A percentile compares a stretch with the other conserved stretches of the same genome.
These are phyloP conservation scores for Leishmania mexicana DNA, from an alignment of 208 protist genomes.

Conservation along the genomic window DNA sequence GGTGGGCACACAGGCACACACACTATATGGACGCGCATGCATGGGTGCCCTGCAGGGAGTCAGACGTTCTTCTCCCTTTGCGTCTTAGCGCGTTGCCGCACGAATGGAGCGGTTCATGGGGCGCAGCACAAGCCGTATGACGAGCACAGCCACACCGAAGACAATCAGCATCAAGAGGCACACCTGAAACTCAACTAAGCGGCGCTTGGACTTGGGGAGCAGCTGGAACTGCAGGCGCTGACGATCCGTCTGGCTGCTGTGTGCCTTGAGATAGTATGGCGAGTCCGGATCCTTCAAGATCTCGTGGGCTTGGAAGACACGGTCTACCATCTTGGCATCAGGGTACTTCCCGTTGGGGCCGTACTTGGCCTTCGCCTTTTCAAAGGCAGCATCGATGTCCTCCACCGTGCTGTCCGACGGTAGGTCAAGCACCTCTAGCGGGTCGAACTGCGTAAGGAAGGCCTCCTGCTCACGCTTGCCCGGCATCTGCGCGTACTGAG, in stretches of 20 bases:
- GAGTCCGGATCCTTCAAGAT: conserved; percentile 84
- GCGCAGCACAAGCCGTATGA: conserved; percentile 60
- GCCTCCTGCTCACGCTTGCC: conserved; percentile 87
- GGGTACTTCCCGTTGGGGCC: conserved; percentile 61
- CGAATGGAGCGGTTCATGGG: conserved; percentile 72
- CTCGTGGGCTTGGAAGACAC: conserved; percentile 77
- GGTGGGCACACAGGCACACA: background rate
- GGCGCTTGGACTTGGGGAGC: conserved; percentile 71
- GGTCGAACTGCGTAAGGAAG: conserved; percentile 84
- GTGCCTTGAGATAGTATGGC: conserved; percentile 81
- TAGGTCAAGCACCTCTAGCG: conserved; percentile 75
- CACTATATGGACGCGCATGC: background rate
- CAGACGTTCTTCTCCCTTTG: background rate
- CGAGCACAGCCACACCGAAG: conserved; percentile 43
- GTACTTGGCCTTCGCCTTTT: conserved; percentile 61
- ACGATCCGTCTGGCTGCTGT: conserved; percentile 68
- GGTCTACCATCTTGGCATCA: conserved; percentile 78
- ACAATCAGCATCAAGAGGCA: conserved; percentile 53
- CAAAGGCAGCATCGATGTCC: conserved; percentile 75
- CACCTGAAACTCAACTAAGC: conserved; percentile 70
- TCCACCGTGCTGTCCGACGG: conserved; percentile 70
- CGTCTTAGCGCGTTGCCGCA: conserved; percentile 62
- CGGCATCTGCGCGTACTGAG: conserved; percentile 76
- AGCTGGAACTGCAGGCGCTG: conserved; percentile 86
- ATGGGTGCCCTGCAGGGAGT: background rate